Percentiles rank a stretch among this genome's conserved stretches.
phyloP scores from a whole-genome alignment of 148 eudicot species.

The Nyssa sinensis region DNA sequence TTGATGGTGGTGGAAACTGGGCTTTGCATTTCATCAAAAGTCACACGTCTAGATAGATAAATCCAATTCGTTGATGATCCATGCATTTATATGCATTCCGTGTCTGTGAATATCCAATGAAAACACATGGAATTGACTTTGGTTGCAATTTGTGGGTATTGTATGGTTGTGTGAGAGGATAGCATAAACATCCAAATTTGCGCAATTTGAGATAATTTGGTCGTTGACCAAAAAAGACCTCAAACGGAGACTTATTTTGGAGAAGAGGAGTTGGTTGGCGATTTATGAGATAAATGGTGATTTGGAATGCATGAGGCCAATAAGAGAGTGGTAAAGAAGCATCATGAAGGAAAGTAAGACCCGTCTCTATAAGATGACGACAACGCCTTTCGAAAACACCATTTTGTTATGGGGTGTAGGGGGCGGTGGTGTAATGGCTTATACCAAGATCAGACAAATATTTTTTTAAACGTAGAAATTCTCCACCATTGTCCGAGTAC shows the following conservation, averaged over 20 bases:
- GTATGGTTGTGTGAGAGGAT: neutral
- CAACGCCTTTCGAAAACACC: too few species aligned
- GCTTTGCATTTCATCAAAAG: neutral
- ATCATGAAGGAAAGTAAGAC: too few species aligned
- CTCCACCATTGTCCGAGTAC: neutral
- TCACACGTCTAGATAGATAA: slow-evolving; percentile 1
- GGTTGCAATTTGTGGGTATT: neutral
- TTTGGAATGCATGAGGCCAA: neutral
- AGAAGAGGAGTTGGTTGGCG: neutral
- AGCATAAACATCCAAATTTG: slow-evolving; percentile 7
- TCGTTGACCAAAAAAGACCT: too few species aligned
- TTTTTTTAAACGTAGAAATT: neutral
- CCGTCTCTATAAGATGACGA: too few species aligned
- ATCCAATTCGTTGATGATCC: neutral
- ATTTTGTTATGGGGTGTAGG: too few species aligned
- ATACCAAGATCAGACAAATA: neutral
- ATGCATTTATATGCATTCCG: neutral
- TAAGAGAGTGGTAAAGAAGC: neutral
- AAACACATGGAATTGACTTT: neutral
- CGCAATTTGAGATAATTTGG: neutral
- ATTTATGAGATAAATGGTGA: neutral
- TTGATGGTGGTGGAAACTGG: neutral
- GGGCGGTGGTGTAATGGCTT: neutral
- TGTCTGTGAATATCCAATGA: neutral
- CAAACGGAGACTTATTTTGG: neutral